Evolutionary conservation across 345 rosid species (phyloP).

Genomic region (Pistacia integerrima): DNA sequence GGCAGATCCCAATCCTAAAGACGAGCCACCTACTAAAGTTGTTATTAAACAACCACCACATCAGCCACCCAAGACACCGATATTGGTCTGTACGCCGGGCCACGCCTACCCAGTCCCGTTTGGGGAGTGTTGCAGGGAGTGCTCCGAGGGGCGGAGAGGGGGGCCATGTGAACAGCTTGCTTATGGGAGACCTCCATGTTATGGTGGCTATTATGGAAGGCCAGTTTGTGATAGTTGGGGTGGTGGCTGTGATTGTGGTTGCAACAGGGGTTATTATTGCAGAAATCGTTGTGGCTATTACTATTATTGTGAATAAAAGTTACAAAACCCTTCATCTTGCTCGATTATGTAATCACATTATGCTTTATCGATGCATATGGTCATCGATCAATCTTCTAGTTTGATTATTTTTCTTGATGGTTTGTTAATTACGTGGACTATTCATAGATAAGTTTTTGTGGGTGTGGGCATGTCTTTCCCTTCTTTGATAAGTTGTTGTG

Average conservation of each 20-base stretch:
- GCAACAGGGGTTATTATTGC: constrained; percentile 24
- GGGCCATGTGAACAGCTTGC: constrained; percentile 8
- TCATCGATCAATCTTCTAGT: too few relatives aligned
- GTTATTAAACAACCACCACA: not conserved
- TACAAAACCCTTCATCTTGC: constrained; percentile 50
- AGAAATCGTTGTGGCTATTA: constrained; percentile 34
- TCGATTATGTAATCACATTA: constrained; percentile 44
- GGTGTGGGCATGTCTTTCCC: too few relatives aligned
- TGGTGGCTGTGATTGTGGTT: constrained; percentile 59
- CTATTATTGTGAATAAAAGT: constrained; percentile 45
- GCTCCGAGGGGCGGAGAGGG: not conserved
- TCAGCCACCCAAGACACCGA: too few relatives aligned
- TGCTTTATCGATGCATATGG: too few relatives aligned
- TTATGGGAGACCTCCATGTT: too few relatives aligned
- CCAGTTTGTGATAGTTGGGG: constrained; percentile 31
- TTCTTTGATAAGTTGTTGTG: too few relatives aligned
- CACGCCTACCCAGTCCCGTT: not conserved
- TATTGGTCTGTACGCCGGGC: too few relatives aligned
- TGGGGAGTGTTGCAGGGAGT: not conserved
- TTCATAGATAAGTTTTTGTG: too few relatives aligned
- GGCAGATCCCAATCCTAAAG: too few relatives aligned
- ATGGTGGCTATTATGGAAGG: constrained; percentile 27
- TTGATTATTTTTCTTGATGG: too few relatives aligned
- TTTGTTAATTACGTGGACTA: too few relatives aligned
- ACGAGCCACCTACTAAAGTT: too few relatives aligned